phyloP scores from a whole-genome alignment of 164 flowering plant species.

The Akebia trifoliata region DNA sequence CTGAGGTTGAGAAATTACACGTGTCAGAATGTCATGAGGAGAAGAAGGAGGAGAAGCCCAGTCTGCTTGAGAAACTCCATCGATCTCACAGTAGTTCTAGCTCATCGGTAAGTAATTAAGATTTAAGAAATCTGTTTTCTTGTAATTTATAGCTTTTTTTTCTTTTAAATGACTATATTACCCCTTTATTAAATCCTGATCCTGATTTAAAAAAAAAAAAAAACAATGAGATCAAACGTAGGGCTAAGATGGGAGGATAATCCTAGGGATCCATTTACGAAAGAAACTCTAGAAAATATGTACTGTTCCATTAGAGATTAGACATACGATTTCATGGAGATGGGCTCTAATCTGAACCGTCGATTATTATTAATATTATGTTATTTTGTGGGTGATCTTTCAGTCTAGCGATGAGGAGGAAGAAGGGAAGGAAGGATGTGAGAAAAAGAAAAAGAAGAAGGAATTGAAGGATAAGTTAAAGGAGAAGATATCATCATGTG shows the following conservation, averaged over 20 bases:
- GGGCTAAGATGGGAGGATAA: too few relatives aligned
- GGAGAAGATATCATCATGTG: conserved; percentile 37
- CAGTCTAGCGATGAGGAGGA: conserved; percentile 77
- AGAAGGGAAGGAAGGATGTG: conserved; percentile 41
- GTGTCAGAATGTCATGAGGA: conserved; percentile 23
- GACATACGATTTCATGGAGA: too few relatives aligned
- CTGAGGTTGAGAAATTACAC: conserved; percentile 17
- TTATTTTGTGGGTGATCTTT: not conserved
- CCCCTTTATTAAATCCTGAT: not conserved
- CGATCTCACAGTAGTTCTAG: conserved; percentile 61
- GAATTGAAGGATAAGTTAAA: conserved; percentile 47
- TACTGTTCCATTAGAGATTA: too few relatives aligned
- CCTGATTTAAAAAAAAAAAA: too few relatives aligned
- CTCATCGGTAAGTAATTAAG: conserved; percentile 62
- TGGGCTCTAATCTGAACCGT: too few relatives aligned
- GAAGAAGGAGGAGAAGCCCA: conserved; percentile 30
- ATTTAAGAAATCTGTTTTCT: too few relatives aligned
- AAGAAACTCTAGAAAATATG: too few relatives aligned
- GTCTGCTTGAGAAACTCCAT: conserved; percentile 53
- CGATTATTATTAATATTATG: not conserved
- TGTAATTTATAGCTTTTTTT: too few relatives aligned
- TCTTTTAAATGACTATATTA: not conserved
- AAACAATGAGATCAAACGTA: too few relatives aligned
- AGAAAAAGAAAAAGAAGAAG: conserved; percentile 63
- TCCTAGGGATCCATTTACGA: too few relatives aligned